phyloP scores from a whole-genome alignment of 2,329 filamentous ascomycete genomes.

The Bipolaris gigantea region DNA sequence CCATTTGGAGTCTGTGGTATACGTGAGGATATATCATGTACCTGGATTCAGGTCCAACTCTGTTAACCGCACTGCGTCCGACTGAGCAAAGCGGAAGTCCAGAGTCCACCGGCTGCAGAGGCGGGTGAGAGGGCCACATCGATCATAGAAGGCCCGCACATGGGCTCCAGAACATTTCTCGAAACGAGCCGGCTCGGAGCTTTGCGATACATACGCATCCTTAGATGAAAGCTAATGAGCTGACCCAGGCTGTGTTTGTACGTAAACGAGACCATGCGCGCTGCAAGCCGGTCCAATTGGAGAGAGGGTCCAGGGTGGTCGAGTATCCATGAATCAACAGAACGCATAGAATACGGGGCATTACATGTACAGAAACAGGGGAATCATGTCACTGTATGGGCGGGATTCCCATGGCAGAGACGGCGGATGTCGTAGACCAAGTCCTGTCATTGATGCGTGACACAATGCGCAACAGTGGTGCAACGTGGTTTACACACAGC shows the following conservation, averaged over 20 bases:
- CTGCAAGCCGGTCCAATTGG: slow-evolving; percentile 7
- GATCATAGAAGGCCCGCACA: slow-evolving; percentile 9
- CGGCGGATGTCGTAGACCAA: not conserved
- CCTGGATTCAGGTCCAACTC: not conserved
- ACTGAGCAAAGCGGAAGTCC: slow-evolving; percentile 3
- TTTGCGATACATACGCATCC: not conserved
- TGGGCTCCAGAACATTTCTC: slow-evolving; percentile 1
- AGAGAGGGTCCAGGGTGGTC: not conserved
- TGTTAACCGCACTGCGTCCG: slow-evolving; percentile 3
- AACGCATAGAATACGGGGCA: not conserved
- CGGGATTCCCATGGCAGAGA: not conserved
- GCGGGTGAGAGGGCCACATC: slow-evolving; percentile 2
- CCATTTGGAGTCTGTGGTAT: slow-evolving; percentile 1
- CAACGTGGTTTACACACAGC: not conserved
- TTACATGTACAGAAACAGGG: not conserved
- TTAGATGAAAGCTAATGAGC: slow-evolving; percentile 3
- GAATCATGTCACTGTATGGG: not conserved
- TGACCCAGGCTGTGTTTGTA: slow-evolving; percentile 5
- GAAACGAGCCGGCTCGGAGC: slow-evolving; percentile 7
- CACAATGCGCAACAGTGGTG: slow-evolving; percentile 6
- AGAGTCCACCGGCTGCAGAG: slow-evolving; percentile 2
- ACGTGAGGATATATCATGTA: slow-evolving; percentile 4
- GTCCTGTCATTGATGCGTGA: not conserved
- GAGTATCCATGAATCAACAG: slow-evolving; percentile 3
- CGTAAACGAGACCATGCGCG: slow-evolving; percentile 20